A percentile compares a stretch with the other conserved stretches of the same genome.
These are phyloP conservation scores for Diaporthe caulivora DNA, from an alignment of 2,329 filamentous ascomycete genomes.

Conservation along the genomic window DNA sequence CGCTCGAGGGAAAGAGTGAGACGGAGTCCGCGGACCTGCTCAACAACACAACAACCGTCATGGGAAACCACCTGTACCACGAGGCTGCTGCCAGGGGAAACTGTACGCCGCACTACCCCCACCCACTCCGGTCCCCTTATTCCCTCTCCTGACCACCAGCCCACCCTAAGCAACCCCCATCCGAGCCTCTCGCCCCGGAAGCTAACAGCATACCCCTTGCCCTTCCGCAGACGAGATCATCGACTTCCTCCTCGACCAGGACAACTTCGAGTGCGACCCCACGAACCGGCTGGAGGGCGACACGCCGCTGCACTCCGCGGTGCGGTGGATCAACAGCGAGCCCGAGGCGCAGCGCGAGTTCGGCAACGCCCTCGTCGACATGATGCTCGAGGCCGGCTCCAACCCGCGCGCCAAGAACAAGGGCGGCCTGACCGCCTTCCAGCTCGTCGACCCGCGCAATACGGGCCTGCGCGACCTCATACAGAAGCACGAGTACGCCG, in stretches of 20 bases:
- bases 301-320: slow-evolving; percentile 83
- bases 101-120: slow-evolving; percentile 67
- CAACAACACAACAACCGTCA: slow-evolving; percentile 85
- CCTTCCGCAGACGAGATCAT: slow-evolving; percentile 76
- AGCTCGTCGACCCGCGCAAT: slow-evolving; percentile 81
- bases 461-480: slow-evolving; percentile 71
- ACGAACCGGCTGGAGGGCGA: slow-evolving; percentile 78
- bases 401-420: slow-evolving; percentile 74
- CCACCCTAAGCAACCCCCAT: background rate
- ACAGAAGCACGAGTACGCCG: slow-evolving; percentile 77
- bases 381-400: slow-evolving; percentile 85
- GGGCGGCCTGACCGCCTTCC: slow-evolving; percentile 76
- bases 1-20: slow-evolving; percentile 73
- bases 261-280: slow-evolving; percentile 87
- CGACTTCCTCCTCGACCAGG: slow-evolving; percentile 85
- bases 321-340: slow-evolving; percentile 81
- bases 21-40: slow-evolving; percentile 80
- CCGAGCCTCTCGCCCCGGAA: background rate
- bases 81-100: slow-evolving; percentile 88
- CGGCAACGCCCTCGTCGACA: slow-evolving; percentile 76
- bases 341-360: slow-evolving; percentile 72
- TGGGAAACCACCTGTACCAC: slow-evolving; percentile 92
- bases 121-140: background rate
- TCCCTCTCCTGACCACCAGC: slow-evolving; percentile 1
- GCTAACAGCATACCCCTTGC: slow-evolving; percentile 25